phyloP scores from a whole-genome alignment of 345 rosid genomes.

The Geranium brycei region DNA sequence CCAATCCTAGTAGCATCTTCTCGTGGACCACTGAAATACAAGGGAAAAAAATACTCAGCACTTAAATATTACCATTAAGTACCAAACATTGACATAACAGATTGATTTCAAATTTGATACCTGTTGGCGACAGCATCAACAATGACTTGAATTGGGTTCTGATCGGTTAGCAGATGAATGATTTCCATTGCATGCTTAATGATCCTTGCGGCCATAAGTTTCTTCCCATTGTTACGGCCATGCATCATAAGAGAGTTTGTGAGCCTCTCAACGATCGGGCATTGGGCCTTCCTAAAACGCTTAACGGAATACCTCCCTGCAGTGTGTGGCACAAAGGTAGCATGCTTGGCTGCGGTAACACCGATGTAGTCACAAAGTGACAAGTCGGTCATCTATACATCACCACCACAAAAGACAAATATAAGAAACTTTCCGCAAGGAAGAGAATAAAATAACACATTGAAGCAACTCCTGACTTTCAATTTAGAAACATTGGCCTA shows the following conservation, averaged over 20 bases:
- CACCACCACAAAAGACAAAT: background rate
- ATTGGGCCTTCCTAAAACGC: slow-evolving; percentile 91
- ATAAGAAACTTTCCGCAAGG: background rate
- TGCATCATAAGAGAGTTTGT: slow-evolving; percentile 97
- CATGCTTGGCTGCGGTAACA: slow-evolving; percentile 57
- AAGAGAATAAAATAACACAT: background rate
- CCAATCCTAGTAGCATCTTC: slow-evolving; percentile 97
- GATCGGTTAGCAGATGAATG: slow-evolving; percentile 66
- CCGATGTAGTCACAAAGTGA: slow-evolving; percentile 68
- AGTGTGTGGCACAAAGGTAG: slow-evolving; percentile 85
- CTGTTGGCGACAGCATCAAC: slow-evolving; percentile 88
- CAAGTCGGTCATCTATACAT: slow-evolving; percentile 51
- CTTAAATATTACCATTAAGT: background rate
- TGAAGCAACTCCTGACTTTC: too few species aligned
- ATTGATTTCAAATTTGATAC: slow-evolving; percentile 16
- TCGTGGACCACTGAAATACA: slow-evolving; percentile 61
- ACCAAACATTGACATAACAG: background rate
- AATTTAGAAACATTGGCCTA: too few species aligned
- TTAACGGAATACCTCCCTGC: slow-evolving; percentile 89
- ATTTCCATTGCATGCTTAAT: slow-evolving; percentile 90
- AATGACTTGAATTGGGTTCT: slow-evolving; percentile 82
- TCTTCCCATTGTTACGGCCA: slow-evolving; percentile 86
- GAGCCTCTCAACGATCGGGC: slow-evolving; percentile 90
- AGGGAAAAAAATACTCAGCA: background rate
- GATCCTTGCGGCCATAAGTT: slow-evolving; percentile 75